A percentile compares a stretch with the other conserved stretches of the same genome.
Evolutionary conservation across 805 yeast genomes (phyloP).

Genomic region (Schwanniomyces vanrijiae): DNA sequence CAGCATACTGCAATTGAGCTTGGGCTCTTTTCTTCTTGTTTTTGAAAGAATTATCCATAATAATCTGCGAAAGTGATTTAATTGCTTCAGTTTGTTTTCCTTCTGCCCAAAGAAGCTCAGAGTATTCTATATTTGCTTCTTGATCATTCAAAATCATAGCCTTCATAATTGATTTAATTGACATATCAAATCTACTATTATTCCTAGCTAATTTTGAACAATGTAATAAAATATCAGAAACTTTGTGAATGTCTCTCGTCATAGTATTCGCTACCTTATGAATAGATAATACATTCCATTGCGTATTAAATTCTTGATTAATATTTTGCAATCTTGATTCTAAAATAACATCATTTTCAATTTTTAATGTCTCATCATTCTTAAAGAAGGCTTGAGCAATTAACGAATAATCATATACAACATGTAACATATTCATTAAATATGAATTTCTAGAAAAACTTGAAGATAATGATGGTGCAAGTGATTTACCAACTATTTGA

Average conservation of each 20-base stretch:
- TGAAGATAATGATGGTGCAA: slow-evolving; percentile 42
- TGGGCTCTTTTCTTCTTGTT: slow-evolving; percentile 26
- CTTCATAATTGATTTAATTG: slow-evolving; percentile 65
- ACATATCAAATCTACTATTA: slow-evolving; percentile 67
- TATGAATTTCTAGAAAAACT: slow-evolving; percentile 35
- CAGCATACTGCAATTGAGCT: slow-evolving; percentile 75
- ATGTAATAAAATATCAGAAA: slow-evolving; percentile 50
- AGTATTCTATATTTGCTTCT: slow-evolving; percentile 68
- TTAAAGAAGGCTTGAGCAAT: slow-evolving; percentile 16
- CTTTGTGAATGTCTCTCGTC: slow-evolving; percentile 33
- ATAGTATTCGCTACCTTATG: slow-evolving; percentile 47
- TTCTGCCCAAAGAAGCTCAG: slow-evolving; percentile 83
- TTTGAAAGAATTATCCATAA: slow-evolving; percentile 18
- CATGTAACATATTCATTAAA: slow-evolving; percentile 38
- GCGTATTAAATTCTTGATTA: slow-evolving; percentile 52
- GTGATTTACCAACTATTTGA: slow-evolving; percentile 56
- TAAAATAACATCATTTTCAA: slow-evolving; percentile 19
- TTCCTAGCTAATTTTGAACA: slow-evolving; percentile 67
- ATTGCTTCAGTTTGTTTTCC: slow-evolving; percentile 87
- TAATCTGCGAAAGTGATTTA: slow-evolving; percentile 52
- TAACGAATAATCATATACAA: slow-evolving; percentile 33
- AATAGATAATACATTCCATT: slow-evolving; percentile 58
- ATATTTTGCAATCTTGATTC: slow-evolving; percentile 30
- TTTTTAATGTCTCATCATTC: slow-evolving; percentile 8
- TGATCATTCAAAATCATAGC: slow-evolving; percentile 47